phyloP scores from a whole-genome alignment of 1,284 basidiomycete species.

The Sporisorium graminicola region DNA sequence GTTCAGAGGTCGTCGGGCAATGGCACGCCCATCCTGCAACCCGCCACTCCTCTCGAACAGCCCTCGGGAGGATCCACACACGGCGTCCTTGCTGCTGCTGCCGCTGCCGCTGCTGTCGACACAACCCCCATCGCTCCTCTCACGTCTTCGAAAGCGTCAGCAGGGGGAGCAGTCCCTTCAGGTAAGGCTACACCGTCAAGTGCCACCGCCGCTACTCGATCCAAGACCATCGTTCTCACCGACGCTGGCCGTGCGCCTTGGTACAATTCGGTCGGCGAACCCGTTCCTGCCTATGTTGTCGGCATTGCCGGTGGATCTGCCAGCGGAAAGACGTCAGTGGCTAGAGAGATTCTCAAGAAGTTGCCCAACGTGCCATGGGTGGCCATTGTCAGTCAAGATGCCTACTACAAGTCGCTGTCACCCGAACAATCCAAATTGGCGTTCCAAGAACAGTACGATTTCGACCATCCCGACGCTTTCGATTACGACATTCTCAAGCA shows the following conservation, averaged over 20 bases:
- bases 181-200: constrained; percentile 15
- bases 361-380: constrained; percentile 68
- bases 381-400: constrained; percentile 77
- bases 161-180: constrained; percentile 9
- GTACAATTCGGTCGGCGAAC: constrained; percentile 80
- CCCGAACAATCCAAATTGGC: constrained; percentile 82
- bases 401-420: constrained; percentile 88
- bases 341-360: constrained; percentile 55
- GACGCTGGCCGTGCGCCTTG: constrained; percentile 71
- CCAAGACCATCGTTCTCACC: constrained; percentile 56
- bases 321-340: constrained; percentile 84
- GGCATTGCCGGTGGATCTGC: constrained; percentile 94
- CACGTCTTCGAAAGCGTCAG: constrained; percentile 13
- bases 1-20: constrained; percentile 43
- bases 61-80: constrained; percentile 13
- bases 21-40: constrained; percentile 46
- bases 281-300: constrained; percentile 79
- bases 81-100: constrained; percentile 30
- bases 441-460: constrained; percentile 86
- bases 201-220: constrained; percentile 29
- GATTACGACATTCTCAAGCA: constrained; percentile 87
- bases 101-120: constrained; percentile 23
- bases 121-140: constrained; percentile 10
- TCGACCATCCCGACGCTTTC: constrained; percentile 93
- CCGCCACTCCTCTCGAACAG: constrained; percentile 28